Evolutionary conservation across 2,329 filamentous ascomycete species (phyloP), one percentile per base, ranked within the genome.

Genomic region (Ceratocystis papillata): DNA sequence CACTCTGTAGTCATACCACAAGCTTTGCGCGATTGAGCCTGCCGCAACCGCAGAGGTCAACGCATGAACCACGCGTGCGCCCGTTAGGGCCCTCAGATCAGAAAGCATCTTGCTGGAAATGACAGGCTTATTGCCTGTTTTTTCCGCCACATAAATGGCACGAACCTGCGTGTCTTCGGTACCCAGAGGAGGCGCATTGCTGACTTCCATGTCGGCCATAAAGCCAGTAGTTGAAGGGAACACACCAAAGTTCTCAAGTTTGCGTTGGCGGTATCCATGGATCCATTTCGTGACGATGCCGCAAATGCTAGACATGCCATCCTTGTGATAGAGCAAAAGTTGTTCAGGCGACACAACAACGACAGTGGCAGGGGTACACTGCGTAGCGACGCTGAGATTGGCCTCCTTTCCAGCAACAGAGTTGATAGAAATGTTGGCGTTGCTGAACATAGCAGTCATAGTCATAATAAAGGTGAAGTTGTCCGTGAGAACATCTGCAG

Each of bases 11-110:
- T 97, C 93, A 73, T 89, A 95, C 48, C 92, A 81, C 68, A 89
- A 86, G 6, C 89, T 96, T 77, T 97, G 93, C 0, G 87, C 80
- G n/a, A 96, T 83, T 0, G 92, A 87, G 46, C 94, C 94, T 1
- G 92, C 93, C n/a, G 97, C 89, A 68, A 84, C 83, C 28, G 90
- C 79, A 0, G 88, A 86, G 20, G 90, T 88, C 65, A 99, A 80
- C 2, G 91, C 92, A 74, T 97, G 96, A 63, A 95, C 80, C 66
- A 96, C 80, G 63, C 90, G 84, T 1, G 90, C 87, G 33, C 87
- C 84, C 1, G 88, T 89, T 74, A 91, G 89, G 64, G 95, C 82
- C 59, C 92, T 85, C 67, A 97, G 77, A 72, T 96, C 90, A 0
- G 88, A 90, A 50, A 97, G 79, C 63, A 86, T 83, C 25, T 81